Evolutionary conservation across 2,329 filamentous ascomycete genomes (phyloP).

Genomic region (Waltergamsia citrina): DNA sequence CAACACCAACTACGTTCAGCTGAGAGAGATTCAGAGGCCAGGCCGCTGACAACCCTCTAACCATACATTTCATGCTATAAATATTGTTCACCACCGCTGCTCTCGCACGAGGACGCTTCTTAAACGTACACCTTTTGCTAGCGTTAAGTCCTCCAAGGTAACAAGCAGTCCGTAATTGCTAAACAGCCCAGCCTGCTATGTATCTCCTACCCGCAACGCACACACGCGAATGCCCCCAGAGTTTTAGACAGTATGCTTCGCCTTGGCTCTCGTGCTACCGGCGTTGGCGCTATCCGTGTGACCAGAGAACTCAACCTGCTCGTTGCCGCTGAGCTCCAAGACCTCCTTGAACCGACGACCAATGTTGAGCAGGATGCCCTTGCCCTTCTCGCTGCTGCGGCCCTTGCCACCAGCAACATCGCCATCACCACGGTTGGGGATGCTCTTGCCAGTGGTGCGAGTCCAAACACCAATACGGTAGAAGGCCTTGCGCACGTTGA

Average conservation of each 20-base stretch:
- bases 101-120: too few species aligned
- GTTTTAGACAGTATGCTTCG: conserved; percentile 81
- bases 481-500: conserved; percentile 97
- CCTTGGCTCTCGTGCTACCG: conserved; percentile 90
- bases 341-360: conserved; percentile 90
- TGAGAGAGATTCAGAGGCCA: too few species aligned
- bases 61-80: too few species aligned
- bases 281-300: conserved; percentile 91
- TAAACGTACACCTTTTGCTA: too few species aligned
- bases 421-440: conserved; percentile 65
- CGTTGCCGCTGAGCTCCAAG: conserved; percentile 65
- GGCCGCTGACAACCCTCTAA: too few species aligned
- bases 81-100: too few species aligned
- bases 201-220: too few species aligned
- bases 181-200: too few species aligned
- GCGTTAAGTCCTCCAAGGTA: too few species aligned
- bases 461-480: conserved; percentile 98
- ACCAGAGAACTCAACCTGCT: conserved; percentile 88
- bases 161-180: too few species aligned
- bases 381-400: conserved; percentile 70
- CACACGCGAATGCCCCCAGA: too few species aligned
- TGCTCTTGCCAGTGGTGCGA: conserved; percentile 78
- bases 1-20: too few species aligned
- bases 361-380: conserved; percentile 74
- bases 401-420: conserved; percentile 70